Conservation (phyloP, 2,329 filamentous ascomycete species). For the Fusarium humuli region DNA sequence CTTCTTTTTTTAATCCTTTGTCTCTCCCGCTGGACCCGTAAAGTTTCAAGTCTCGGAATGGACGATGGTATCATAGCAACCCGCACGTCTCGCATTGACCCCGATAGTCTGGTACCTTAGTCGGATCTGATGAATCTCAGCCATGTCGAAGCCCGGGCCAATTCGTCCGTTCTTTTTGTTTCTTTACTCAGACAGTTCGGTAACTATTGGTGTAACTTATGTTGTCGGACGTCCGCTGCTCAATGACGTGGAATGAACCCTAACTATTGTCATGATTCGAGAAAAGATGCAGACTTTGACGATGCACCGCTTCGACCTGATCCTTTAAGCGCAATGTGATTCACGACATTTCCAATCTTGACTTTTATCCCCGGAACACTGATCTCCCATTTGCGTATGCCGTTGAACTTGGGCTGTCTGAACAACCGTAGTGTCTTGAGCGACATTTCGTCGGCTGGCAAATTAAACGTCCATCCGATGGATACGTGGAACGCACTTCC, state of each 20-base stretch:
- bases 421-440: slow-evolving; percentile 45
- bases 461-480: slow-evolving; percentile 81
- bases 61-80: slow-evolving; percentile 19
- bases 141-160: slow-evolving; percentile 8
- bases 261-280: slow-evolving; percentile 27
- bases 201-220: not conserved
- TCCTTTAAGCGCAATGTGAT: slow-evolving; percentile 56
- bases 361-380: slow-evolving; percentile 73
- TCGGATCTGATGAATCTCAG: not conserved
- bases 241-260: slow-evolving; percentile 1
- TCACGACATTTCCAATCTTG: slow-evolving; percentile 80
- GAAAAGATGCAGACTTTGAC: slow-evolving; percentile 15
- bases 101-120: slow-evolving; percentile 19
- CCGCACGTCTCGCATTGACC: not conserved
- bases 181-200: not conserved
- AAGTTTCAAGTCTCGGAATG: not conserved
- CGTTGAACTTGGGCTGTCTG: slow-evolving; percentile 39
- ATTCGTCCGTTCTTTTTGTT: not conserved
- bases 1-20: not conserved
- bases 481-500: slow-evolving; percentile 81
- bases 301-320: not conserved
- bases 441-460: slow-evolving; percentile 58
- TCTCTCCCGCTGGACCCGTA: not conserved
- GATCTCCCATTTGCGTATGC: slow-evolving; percentile 60
- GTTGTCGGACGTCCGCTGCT: not conserved